A percentile compares a stretch with the other conserved stretches of the same genome.
Evolutionary conservation across 2,329 filamentous ascomycete genomes (phyloP).

Genomic region (Aspergillus sp.): DNA sequence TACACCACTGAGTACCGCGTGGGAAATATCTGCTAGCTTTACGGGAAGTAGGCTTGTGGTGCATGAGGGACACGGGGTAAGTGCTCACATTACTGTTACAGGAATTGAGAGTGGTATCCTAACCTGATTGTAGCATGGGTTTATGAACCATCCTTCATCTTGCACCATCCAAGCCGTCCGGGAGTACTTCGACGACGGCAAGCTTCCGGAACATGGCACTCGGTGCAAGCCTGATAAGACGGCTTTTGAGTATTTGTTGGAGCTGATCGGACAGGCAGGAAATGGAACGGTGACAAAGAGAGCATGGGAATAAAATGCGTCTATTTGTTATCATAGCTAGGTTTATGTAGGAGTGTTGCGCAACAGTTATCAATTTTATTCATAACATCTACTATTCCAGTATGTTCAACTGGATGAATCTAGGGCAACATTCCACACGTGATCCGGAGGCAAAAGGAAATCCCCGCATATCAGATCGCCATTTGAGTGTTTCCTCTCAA

Average conservation of each 20-base stretch:
- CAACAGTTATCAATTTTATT: too few species aligned
- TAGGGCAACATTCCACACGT: background rate
- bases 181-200: slow-evolving; percentile 4
- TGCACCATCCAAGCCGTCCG: slow-evolving; percentile 1
- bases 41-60: background rate
- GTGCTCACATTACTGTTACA: background rate
- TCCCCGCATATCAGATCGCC: background rate
- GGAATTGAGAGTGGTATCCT: too few species aligned
- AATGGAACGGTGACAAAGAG: background rate
- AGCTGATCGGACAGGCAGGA: background rate
- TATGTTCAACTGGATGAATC: background rate
- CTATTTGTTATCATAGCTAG: too few species aligned
- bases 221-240: slow-evolving; percentile 3
- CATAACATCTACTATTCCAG: too few species aligned
- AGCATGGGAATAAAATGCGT: background rate
- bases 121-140: background rate
- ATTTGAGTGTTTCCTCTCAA: background rate
- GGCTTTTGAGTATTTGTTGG: background rate
- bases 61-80: slow-evolving; percentile 4
- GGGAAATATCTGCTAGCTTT: background rate
- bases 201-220: slow-evolving; percentile 1
- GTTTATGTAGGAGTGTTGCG: too few species aligned
- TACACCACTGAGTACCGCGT: slow-evolving; percentile 2
- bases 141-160: slow-evolving; percentile 6
- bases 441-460: background rate